Conservation (phyloP, 148 eudicot genomes). For the Heliosperma pusillum region DNA sequence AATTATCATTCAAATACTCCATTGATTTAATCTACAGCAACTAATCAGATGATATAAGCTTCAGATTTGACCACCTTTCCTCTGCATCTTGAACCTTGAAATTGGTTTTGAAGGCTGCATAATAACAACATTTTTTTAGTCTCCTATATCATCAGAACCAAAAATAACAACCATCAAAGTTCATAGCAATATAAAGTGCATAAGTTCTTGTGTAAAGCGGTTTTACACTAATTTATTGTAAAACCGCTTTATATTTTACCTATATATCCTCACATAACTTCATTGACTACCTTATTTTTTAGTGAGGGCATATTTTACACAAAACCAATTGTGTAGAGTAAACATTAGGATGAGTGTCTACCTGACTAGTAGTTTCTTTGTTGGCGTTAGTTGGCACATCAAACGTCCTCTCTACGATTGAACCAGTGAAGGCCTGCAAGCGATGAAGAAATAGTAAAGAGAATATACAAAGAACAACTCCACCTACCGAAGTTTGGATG, state of each 20-base stretch:
- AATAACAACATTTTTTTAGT: slow-evolving; percentile 5
- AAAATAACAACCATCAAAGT: background rate
- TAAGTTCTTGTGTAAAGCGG: no score
- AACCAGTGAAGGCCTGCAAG: slow-evolving; percentile 67
- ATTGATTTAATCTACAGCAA: slow-evolving; percentile 11
- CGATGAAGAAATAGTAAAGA: slow-evolving; percentile 15
- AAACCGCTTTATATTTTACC: no score
- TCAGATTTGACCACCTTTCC: slow-evolving; percentile 29
- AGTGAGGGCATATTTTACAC: no score
- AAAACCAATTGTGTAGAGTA: no score
- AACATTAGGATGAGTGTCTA: slow-evolving; percentile 2
- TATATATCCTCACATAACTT: no score
- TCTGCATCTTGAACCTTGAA: slow-evolving; percentile 81
- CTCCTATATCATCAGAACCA: background rate
- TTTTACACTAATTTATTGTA: no score
- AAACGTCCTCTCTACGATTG: slow-evolving; percentile 64
- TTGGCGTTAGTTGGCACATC: slow-evolving; percentile 35
- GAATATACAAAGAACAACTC: background rate
- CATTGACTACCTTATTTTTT: no score
- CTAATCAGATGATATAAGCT: background rate
- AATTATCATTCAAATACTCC: background rate
- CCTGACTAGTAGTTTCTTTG: slow-evolving; percentile 38
- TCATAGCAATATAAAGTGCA: background rate
- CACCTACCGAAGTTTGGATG: background rate
- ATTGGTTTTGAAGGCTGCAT: slow-evolving; percentile 60